These are phyloP conservation scores for Fusarium sp. DNA, from an alignment of 2,329 filamentous ascomycete species.

Conservation along the genomic window DNA sequence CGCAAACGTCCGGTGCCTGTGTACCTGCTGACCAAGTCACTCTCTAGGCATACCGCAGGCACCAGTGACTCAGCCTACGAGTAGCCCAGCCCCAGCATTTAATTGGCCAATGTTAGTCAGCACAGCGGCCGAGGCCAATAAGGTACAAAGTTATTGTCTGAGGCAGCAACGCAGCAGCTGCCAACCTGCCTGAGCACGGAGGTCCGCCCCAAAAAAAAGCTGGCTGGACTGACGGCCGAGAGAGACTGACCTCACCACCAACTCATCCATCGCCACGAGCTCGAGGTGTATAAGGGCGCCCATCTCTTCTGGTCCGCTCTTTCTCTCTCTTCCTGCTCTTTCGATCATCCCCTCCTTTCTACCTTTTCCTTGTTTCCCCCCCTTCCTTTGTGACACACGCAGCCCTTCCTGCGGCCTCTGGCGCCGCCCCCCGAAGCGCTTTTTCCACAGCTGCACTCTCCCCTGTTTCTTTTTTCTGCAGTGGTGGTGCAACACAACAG, in stretches of 20 bases:
- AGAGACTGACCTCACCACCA: conserved; percentile 42
- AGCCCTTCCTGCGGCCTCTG: conserved; percentile 19
- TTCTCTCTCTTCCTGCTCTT: conserved; percentile 19
- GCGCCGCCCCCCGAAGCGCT: conserved; percentile 11
- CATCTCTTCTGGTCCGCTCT: conserved; percentile 34
- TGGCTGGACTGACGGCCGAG: conserved; percentile 39
- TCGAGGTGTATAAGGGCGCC: conserved; percentile 46
- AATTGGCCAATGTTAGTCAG: conserved; percentile 47
- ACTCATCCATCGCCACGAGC: conserved; percentile 39
- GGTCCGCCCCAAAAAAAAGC: conserved; percentile 46
- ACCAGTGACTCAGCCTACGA: conserved; percentile 41
- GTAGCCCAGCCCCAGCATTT: conserved; percentile 31
- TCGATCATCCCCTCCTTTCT: conserved; percentile 27
- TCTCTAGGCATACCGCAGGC: conserved; percentile 41
- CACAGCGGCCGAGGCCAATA: conserved; percentile 42
- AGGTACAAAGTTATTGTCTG: conserved; percentile 45
- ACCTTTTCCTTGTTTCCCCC: conserved; percentile 18
- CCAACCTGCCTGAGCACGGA: conserved; percentile 30
- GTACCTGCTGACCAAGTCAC: conserved; percentile 43
- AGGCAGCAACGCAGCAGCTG: conserved; percentile 47
- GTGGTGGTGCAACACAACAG: conserved; percentile 18
- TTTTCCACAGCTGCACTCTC: conserved; percentile 22
- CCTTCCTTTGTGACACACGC: conserved; percentile 15
- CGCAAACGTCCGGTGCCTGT: neutral
- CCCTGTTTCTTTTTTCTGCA: conserved; percentile 14